Percentiles rank a stretch among this genome's conserved stretches.
Conservation (phyloP, 2,329 filamentous ascomycete genomes). For the Emergomyces orientalis region DNA sequence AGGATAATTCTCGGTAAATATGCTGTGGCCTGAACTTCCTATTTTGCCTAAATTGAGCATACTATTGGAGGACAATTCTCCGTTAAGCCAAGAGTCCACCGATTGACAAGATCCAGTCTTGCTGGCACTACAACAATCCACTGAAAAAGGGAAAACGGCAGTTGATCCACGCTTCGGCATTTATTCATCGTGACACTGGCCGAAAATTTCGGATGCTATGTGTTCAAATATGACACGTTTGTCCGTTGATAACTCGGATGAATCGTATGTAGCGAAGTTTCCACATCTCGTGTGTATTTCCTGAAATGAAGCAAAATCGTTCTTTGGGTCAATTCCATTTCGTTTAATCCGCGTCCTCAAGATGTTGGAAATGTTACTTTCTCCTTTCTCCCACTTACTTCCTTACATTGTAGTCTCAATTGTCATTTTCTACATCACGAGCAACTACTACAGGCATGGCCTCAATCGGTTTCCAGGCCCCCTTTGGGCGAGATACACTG, state of each 20-base stretch:
- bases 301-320: not conserved
- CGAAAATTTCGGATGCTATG: not conserved
- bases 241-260: not conserved
- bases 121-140: not conserved
- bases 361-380: not conserved
- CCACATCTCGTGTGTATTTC: not conserved
- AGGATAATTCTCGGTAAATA: too few species aligned
- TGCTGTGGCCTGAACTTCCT: too few species aligned
- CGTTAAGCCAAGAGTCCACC: not conserved
- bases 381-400: not conserved
- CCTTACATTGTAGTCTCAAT: not conserved
- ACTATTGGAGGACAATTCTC: not conserved
- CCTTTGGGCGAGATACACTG: conserved; percentile 55
- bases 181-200: not conserved
- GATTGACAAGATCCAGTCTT: not conserved
- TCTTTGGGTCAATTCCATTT: not conserved
- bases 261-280: not conserved
- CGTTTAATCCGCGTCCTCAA: not conserved
- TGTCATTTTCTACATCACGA: not conserved
- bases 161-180: not conserved
- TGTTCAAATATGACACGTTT: not conserved
- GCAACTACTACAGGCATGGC: conserved; percentile 1
- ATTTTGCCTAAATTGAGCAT: not conserved
- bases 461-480: conserved; percentile 55
- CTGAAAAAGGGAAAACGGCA: not conserved